Percentiles rank a stretch among this genome's conserved stretches.
Evolutionary conservation across 75 land plant genomes (phyloP).

Genomic region (Azolla pinnata): DNA sequence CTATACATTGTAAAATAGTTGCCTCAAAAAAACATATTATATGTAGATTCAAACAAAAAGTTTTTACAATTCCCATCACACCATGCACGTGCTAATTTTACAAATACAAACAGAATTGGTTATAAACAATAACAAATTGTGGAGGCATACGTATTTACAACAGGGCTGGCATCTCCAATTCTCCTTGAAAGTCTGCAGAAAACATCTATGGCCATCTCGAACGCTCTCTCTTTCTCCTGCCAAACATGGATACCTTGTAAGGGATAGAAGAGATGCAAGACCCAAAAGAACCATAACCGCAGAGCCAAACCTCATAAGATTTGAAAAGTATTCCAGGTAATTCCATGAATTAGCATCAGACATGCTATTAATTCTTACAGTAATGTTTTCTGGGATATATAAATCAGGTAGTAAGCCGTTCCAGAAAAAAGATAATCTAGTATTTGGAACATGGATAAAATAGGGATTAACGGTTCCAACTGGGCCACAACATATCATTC

Average conservation of each 20-base stretch:
- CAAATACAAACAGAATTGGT: not conserved
- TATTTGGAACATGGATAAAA: not conserved
- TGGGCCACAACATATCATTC: not conserved
- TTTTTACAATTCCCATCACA: not conserved
- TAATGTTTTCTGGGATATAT: not conserved
- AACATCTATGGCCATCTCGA: constrained; percentile 63
- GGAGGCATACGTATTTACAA: constrained; percentile 53
- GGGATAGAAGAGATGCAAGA: too few relatives aligned
- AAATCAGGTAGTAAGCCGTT: not conserved
- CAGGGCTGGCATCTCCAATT: constrained; percentile 54
- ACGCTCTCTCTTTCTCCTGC: constrained; percentile 95
- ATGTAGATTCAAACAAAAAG: not conserved
- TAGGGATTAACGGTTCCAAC: not conserved
- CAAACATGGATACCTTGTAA: too few relatives aligned
- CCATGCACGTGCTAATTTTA: not conserved
- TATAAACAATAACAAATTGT: too few relatives aligned
- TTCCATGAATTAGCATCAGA: too few relatives aligned
- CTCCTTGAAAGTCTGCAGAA: constrained; percentile 87
- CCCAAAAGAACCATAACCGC: too few relatives aligned
- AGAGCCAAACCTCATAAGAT: not conserved
- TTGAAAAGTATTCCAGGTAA: too few relatives aligned
- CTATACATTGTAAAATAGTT: constrained; percentile 21
- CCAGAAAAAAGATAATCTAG: too few relatives aligned
- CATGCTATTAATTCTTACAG: not conserved
- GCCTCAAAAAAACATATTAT: not conserved